Conservation (phyloP, 345 rosid species). For the Linum tenue region DNA sequence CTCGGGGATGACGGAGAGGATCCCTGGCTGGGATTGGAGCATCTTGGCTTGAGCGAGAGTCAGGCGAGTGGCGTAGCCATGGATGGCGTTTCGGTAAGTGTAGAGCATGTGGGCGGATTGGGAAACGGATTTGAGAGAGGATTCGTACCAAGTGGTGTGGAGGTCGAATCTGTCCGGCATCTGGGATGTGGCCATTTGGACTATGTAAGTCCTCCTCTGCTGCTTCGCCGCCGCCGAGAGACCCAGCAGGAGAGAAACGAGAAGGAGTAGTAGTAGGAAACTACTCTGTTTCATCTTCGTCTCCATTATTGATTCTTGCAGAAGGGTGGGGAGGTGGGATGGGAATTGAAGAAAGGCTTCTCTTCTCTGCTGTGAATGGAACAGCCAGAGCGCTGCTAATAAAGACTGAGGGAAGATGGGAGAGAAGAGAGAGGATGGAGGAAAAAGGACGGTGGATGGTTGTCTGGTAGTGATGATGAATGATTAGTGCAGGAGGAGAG, state of each 20-base stretch:
- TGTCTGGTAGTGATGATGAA: constrained; percentile 22
- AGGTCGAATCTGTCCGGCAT: constrained; percentile 55
- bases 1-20: not conserved
- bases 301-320: too few species aligned
- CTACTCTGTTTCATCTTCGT: too few species aligned
- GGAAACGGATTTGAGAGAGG: constrained; percentile 24
- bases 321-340: too few species aligned
- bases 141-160: constrained; percentile 24
- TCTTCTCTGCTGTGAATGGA: too few species aligned
- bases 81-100: constrained; percentile 20
- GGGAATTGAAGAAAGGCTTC: too few species aligned
- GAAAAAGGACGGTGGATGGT: constrained; percentile 18
- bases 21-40: constrained; percentile 7
- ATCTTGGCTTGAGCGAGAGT: constrained; percentile 17
- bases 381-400: too few species aligned
- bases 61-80: constrained; percentile 21
- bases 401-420: too few species aligned
- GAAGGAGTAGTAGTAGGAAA: too few species aligned
- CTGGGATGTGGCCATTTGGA: constrained; percentile 71
- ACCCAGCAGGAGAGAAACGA: constrained; percentile 25
- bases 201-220: constrained; percentile 55
- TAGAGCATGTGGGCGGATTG: constrained; percentile 18
- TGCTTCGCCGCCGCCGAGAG: constrained; percentile 9
- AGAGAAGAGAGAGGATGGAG: constrained; percentile 2
- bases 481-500: constrained; percentile 25